Conservation (phyloP, 805 yeast genomes). For the Kodamaea sagamina region DNA sequence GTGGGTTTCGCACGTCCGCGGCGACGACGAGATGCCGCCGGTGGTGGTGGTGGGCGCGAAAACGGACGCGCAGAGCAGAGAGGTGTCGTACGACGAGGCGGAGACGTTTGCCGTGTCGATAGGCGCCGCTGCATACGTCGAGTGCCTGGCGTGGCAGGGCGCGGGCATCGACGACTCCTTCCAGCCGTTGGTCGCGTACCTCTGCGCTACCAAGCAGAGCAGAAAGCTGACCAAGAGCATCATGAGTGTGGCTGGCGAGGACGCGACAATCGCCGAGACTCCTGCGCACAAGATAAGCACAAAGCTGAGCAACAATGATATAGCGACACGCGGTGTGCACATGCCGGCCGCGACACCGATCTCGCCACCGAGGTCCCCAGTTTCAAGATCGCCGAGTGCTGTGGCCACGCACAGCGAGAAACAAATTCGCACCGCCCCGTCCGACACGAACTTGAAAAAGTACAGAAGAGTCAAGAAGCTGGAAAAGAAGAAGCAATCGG, state of each 20-base stretch:
- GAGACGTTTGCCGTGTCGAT: conserved; percentile 26
- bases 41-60: conserved; percentile 35
- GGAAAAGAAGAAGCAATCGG: too few species aligned
- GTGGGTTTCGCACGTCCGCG: conserved; percentile 24
- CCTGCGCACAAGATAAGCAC: neutral
- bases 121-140: conserved; percentile 31
- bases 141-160: conserved; percentile 28
- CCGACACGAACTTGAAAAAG: too few species aligned
- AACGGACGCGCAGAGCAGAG: conserved; percentile 27
- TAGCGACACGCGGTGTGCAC: neutral
- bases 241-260: neutral
- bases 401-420: too few species aligned
- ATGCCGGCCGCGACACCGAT: too few species aligned
- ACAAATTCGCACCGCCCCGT: too few species aligned
- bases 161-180: conserved; percentile 30
- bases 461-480: too few species aligned
- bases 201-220: conserved; percentile 5
- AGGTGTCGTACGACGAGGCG: conserved; percentile 34
- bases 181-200: conserved; percentile 25
- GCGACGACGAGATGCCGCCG: conserved; percentile 26
- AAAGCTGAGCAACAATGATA: conserved; percentile 1
- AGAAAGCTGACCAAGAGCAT: conserved; percentile 11
- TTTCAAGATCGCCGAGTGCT: too few species aligned
- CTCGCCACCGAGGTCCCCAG: too few species aligned
- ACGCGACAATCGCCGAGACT: neutral